Evolutionary conservation across 164 flowering plant genomes (phyloP).

Genomic region (Chimonanthus praecox): DNA sequence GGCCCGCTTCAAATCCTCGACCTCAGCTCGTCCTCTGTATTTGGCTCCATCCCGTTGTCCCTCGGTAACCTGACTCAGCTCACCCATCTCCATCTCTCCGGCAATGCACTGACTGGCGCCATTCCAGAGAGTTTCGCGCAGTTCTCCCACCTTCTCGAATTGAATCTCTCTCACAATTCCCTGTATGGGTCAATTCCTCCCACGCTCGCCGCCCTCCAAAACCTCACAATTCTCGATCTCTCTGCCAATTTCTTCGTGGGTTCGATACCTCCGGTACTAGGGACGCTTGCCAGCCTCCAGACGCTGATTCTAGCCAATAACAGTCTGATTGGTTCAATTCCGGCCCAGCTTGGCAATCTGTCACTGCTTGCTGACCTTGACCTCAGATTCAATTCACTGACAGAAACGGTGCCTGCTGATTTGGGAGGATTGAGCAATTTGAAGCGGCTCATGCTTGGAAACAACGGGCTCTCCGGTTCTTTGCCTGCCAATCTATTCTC

Average conservation of each 20-base stretch:
- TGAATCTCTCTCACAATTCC: constrained; percentile 36
- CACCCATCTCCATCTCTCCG: constrained; percentile 32
- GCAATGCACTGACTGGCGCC: constrained; percentile 36
- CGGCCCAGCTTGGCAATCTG: constrained; percentile 46
- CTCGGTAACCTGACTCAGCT: constrained; percentile 41
- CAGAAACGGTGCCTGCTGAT: constrained; percentile 47
- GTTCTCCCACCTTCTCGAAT: constrained; percentile 19
- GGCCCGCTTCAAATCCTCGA: constrained; percentile 50
- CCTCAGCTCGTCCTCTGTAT: constrained; percentile 48
- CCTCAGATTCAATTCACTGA: constrained; percentile 51
- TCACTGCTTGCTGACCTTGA: constrained; percentile 49
- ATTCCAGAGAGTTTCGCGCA: constrained; percentile 28
- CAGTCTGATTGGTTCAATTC: constrained; percentile 41
- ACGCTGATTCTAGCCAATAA: constrained; percentile 51
- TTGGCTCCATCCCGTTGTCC: constrained; percentile 46
- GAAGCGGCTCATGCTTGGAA: constrained; percentile 29
- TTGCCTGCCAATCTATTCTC: constrained; percentile 42
- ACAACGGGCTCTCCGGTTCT: constrained; percentile 37
- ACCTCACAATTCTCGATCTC: constrained; percentile 30
- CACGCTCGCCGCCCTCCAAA: constrained; percentile 17
- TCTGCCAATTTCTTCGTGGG: constrained; percentile 47
- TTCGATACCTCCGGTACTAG: constrained; percentile 35
- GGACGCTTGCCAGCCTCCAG: constrained; percentile 29
- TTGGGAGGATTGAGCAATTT: constrained; percentile 43
- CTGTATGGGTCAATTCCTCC: constrained; percentile 37